A percentile compares a stretch with the other conserved stretches of the same genome.
Conservation (phyloP, 352 stramenopile genomes). For the Phytophthora sp. region DNA sequence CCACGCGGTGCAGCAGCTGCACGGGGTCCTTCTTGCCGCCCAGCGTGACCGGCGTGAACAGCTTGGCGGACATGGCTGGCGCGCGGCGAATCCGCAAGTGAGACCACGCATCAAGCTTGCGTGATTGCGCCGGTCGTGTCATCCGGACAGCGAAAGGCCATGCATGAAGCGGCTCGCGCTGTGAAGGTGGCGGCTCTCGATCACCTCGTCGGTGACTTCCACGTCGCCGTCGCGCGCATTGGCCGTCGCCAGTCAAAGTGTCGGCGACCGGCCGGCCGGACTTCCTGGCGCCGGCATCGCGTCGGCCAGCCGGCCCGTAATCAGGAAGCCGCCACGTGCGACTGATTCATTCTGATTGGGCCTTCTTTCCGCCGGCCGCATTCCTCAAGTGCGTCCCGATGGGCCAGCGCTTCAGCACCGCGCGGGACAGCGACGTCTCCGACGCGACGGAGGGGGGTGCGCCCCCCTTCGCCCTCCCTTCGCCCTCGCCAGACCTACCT, state of each 20-base stretch:
- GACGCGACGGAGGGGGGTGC: neutral
- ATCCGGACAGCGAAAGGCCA: slow-evolving; percentile 8
- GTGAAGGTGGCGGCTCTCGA: too few species aligned
- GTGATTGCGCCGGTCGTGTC: slow-evolving; percentile 16
- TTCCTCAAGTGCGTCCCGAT: too few species aligned
- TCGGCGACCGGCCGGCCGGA: too few species aligned
- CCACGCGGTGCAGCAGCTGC: slow-evolving; percentile 64
- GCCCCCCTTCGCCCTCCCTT: neutral
- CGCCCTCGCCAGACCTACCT: neutral
- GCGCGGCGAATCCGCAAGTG: slow-evolving; percentile 3
- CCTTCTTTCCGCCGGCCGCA: too few species aligned
- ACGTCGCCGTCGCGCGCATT: too few species aligned
- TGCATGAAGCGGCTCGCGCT: too few species aligned
- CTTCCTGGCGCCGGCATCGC: too few species aligned
- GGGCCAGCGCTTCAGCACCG: slow-evolving; percentile 40
- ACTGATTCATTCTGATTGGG: too few species aligned
- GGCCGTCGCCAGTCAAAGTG: too few species aligned
- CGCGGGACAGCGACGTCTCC: slow-evolving; percentile 31
- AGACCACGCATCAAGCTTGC: neutral
- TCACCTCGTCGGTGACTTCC: too few species aligned
- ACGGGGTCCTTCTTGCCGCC: slow-evolving; percentile 59
- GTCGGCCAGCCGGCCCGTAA: too few species aligned
- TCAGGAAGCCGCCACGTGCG: too few species aligned
- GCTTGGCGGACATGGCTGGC: slow-evolving; percentile 35
- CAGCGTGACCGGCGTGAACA: slow-evolving; percentile 67